A percentile compares a stretch with the other conserved stretches of the same genome.
Evolutionary conservation across 768 basidiomycete species (phyloP).

Genomic region (Phylloporus sp.): DNA sequence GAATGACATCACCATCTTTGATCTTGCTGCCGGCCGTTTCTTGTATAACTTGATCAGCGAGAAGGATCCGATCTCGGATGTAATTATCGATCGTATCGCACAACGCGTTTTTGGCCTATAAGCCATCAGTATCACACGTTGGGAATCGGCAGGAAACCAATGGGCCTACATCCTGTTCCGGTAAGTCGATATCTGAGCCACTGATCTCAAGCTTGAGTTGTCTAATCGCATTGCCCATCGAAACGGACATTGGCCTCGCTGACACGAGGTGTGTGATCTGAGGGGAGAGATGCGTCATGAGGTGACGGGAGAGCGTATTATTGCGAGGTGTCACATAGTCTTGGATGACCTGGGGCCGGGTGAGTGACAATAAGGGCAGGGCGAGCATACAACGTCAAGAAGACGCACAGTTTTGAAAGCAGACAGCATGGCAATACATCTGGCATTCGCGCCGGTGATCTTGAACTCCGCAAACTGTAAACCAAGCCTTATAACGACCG

Average conservation of each 20-base stretch:
- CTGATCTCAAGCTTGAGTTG: constrained; percentile 96
- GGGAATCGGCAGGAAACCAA: not conserved
- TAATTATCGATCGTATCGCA: constrained; percentile 88
- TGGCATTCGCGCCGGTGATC: constrained; percentile 91
- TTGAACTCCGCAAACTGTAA: constrained; percentile 89
- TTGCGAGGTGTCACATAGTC: constrained; percentile 85
- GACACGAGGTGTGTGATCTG: constrained; percentile 89
- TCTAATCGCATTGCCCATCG: constrained; percentile 92
- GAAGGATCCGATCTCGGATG: constrained; percentile 88
- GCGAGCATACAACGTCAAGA: not conserved
- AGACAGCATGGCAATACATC: constrained; percentile 88
- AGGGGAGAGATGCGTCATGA: constrained; percentile 88
- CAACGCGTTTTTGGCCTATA: constrained; percentile 81
- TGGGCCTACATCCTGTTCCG: constrained; percentile 82
- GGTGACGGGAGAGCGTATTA: constrained; percentile 83
- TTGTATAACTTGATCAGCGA: constrained; percentile 92
- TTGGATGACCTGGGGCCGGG: constrained; percentile 68
- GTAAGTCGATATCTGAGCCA: constrained; percentile 84
- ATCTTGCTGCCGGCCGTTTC: constrained; percentile 89
- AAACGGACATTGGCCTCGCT: constrained; percentile 86
- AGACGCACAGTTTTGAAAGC: constrained; percentile 83
- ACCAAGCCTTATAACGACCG: constrained; percentile 79
- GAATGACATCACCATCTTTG: constrained; percentile 86
- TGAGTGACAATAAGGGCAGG: constrained; percentile 1
- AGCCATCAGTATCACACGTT: not conserved